Percentiles rank a stretch among this genome's conserved stretches.
Evolutionary conservation across 2,329 filamentous ascomycete genomes (phyloP).

Genomic region (Cytospora piceae): DNA sequence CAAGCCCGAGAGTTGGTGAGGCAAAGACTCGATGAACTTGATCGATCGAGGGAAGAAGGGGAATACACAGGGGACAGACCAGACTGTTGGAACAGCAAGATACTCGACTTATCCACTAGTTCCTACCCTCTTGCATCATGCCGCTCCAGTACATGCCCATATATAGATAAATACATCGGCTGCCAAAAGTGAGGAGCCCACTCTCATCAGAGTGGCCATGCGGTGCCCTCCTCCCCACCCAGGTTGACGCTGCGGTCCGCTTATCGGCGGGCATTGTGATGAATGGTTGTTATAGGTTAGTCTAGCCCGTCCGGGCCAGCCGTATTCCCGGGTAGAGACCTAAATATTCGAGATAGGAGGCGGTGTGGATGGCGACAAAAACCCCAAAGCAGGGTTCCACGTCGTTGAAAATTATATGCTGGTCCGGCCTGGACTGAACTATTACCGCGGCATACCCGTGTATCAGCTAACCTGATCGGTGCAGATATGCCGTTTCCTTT

Average conservation of each 20-base stretch:
- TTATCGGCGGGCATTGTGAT: constrained; percentile 15
- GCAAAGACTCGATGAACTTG: constrained; percentile 7
- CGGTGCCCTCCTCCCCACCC: background rate
- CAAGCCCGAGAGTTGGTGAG: constrained; percentile 1
- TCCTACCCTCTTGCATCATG: background rate
- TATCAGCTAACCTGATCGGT: background rate
- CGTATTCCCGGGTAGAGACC: constrained; percentile 1
- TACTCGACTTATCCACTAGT: constrained; percentile 21
- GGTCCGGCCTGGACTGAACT: background rate
- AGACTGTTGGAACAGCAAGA: constrained; percentile 5
- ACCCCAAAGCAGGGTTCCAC: background rate
- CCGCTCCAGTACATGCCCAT: background rate
- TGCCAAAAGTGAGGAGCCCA: constrained; percentile 6
- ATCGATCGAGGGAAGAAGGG: constrained; percentile 1
- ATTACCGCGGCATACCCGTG: constrained; percentile 10
- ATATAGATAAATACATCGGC: constrained; percentile 13
- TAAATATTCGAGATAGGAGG: background rate
- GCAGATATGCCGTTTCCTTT: background rate
- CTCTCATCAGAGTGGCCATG: background rate
- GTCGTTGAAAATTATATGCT: background rate
- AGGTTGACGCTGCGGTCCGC: constrained; percentile 20
- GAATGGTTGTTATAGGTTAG: constrained; percentile 3
- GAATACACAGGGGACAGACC: constrained; percentile 1
- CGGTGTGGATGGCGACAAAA: background rate
- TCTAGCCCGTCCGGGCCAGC: background rate